phyloP scores from a whole-genome alignment of 495 filamentous ascomycete species.

The Amniculicola lignicola region DNA sequence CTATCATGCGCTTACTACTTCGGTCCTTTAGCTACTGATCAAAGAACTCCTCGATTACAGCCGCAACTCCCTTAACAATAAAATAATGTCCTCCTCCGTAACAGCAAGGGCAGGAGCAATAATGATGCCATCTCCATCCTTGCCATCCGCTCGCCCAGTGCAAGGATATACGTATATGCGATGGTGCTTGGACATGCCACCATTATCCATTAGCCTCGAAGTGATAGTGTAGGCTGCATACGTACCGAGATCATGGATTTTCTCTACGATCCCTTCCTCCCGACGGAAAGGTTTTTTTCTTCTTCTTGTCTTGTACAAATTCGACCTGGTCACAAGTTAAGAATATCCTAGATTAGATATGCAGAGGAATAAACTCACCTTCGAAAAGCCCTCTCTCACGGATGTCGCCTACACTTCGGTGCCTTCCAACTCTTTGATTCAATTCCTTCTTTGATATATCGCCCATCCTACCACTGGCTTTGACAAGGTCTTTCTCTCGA shows the following conservation, averaged over 20 bases:
- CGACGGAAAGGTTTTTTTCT: neutral
- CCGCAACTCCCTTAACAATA: neutral
- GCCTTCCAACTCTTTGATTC: neutral
- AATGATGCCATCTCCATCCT: neutral
- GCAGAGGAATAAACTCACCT: neutral
- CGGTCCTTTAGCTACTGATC: no score
- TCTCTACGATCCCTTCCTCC: neutral
- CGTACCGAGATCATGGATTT: neutral
- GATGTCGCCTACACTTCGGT: neutral
- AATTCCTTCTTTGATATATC: neutral
- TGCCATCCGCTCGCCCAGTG: neutral
- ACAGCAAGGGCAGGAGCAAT: neutral
- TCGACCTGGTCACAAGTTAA: neutral
- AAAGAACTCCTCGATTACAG: neutral
- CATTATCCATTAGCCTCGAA: neutral
- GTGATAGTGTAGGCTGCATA: neutral
- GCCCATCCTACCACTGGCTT: neutral
- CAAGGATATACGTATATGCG: neutral
- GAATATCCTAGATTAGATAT: neutral
- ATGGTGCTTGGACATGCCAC: neutral
- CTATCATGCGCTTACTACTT: no score
- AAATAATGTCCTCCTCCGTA: neutral
- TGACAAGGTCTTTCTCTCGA: neutral
- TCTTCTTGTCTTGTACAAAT: neutral
- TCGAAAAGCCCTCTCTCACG: neutral